These are phyloP conservation scores for Kluyveromyces sp. DNA, from an alignment of 1,139 yeast species.

Conservation along the genomic window DNA sequence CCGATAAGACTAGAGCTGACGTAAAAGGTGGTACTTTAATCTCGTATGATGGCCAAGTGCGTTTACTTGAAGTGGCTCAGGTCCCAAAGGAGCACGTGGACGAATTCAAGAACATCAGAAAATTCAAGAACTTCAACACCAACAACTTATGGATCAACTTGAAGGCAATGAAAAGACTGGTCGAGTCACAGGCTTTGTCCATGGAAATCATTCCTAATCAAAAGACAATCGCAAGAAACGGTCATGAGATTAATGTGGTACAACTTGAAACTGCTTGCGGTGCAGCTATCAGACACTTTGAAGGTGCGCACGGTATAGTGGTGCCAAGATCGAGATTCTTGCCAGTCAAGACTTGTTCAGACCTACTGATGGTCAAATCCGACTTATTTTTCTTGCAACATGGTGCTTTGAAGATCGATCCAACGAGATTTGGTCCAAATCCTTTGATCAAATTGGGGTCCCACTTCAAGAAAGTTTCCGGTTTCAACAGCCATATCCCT, in stretches of 20 bases:
- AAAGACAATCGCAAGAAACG: constrained; percentile 68
- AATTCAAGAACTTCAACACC: constrained; percentile 96
- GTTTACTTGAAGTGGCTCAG: constrained; percentile 95
- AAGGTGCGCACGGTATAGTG: constrained; percentile 94
- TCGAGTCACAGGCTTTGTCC: constrained; percentile 75
- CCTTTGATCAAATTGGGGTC: constrained; percentile 95
- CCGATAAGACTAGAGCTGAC: constrained; percentile 98
- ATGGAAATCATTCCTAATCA: constrained; percentile 94
- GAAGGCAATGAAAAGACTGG: constrained; percentile 86
- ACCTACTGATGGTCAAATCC: constrained; percentile 89
- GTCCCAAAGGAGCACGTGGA: constrained; percentile 98
- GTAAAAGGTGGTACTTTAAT: constrained; percentile 99
- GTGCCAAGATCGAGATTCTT: constrained; percentile 97
- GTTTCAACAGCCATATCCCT: constrained; percentile 83
- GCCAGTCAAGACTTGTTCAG: constrained; percentile 97
- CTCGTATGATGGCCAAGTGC: constrained; percentile 90
- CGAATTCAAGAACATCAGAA: constrained; percentile 95
- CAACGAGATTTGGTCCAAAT: constrained; percentile 83
- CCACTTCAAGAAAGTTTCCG: constrained; percentile 90
- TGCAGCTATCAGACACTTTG: constrained; percentile 95
- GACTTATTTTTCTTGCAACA: constrained; percentile 87
- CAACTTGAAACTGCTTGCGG: constrained; percentile 99
- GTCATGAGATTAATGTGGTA: constrained; percentile 77
- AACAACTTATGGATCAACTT: constrained; percentile 96
- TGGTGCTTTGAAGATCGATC: constrained; percentile 81